A percentile compares a stretch with the other conserved stretches of the same genome.
These are phyloP conservation scores for Myriosclerotinia duriaeana DNA, from an alignment of 2,329 filamentous ascomycete species.

Conservation along the genomic window DNA sequence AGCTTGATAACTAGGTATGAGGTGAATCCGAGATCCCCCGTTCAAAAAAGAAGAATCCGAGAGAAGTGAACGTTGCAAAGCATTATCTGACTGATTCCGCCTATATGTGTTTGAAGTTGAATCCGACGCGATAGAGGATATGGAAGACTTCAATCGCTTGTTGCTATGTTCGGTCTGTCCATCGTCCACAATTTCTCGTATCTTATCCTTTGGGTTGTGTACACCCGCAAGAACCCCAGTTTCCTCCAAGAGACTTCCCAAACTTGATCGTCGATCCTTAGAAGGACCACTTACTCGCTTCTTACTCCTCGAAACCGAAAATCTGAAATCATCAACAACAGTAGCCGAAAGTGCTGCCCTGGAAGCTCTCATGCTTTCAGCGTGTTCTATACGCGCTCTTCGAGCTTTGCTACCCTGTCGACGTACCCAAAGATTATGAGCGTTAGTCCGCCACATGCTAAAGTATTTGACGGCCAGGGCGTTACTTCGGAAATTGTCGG, in stretches of 20 bases:
- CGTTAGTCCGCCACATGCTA: constrained; percentile 35
- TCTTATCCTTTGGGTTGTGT: constrained; percentile 30
- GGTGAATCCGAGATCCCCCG: constrained; percentile 39
- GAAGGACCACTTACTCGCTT: not conserved
- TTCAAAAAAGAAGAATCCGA: constrained; percentile 39
- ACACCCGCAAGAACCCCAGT: constrained; percentile 36
- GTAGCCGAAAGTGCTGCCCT: constrained; percentile 33
- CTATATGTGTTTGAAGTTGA: constrained; percentile 32
- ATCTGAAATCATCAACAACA: constrained; percentile 40
- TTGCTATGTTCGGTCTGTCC: constrained; percentile 18
- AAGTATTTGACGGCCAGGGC: constrained; percentile 39
- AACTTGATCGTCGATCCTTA: constrained; percentile 28
- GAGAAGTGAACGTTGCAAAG: constrained; percentile 36
- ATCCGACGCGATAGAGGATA: constrained; percentile 25
- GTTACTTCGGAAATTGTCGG: constrained; percentile 35
- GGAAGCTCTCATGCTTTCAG: constrained; percentile 34
- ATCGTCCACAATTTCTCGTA: constrained; percentile 30
- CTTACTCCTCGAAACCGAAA: constrained; percentile 30
- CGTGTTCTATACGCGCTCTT: constrained; percentile 35
- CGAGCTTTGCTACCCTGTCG: constrained; percentile 38
- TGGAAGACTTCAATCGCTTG: constrained; percentile 31
- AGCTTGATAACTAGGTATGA: constrained; percentile 32
- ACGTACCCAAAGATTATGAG: constrained; percentile 33
- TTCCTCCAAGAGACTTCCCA: constrained; percentile 36
- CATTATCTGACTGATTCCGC: constrained; percentile 33